phyloP scores from a whole-genome alignment of 768 basidiomycete genomes.

The Calocera cornea region DNA sequence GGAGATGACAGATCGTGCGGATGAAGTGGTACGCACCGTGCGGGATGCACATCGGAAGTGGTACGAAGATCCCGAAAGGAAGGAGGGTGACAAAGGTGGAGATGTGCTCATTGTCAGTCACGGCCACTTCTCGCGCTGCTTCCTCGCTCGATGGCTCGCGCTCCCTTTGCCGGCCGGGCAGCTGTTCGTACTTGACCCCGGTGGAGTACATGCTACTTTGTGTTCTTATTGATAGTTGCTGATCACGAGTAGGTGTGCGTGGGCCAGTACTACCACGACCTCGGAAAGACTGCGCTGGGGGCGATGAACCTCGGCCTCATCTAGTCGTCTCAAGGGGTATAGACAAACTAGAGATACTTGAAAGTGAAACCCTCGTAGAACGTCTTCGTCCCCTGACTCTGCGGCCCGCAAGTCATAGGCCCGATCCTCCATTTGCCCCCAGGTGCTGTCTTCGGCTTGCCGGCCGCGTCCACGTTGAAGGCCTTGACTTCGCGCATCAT shows the following conservation, averaged over 20 bases:
- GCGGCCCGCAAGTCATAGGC: background rate
- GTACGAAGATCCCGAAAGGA: background rate
- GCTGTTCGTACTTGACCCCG: background rate
- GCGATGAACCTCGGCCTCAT: slow-evolving; percentile 1
- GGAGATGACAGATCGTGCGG: background rate
- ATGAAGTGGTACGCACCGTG: background rate
- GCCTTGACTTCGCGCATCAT: slow-evolving; percentile 3
- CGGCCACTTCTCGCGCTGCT: background rate
- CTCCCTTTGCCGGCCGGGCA: background rate
- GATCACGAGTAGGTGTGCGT: background rate
- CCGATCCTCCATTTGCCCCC: background rate
- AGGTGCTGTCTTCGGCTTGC: background rate
- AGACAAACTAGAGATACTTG: background rate
- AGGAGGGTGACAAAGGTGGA: background rate
- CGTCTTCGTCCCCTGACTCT: background rate
- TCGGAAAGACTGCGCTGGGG: background rate
- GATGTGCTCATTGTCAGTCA: slow-evolving; percentile 1
- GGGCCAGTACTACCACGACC: background rate
- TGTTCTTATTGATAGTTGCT: background rate
- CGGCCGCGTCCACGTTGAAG: background rate
- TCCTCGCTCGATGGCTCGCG: background rate
- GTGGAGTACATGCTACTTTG: background rate
- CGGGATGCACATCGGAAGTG: background rate
- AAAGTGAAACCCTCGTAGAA: background rate
- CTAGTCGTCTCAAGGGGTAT: background rate